Evolutionary conservation across 23 red algal genomes (phyloP).

Genomic region (Pyropia haitanensis): DNA sequence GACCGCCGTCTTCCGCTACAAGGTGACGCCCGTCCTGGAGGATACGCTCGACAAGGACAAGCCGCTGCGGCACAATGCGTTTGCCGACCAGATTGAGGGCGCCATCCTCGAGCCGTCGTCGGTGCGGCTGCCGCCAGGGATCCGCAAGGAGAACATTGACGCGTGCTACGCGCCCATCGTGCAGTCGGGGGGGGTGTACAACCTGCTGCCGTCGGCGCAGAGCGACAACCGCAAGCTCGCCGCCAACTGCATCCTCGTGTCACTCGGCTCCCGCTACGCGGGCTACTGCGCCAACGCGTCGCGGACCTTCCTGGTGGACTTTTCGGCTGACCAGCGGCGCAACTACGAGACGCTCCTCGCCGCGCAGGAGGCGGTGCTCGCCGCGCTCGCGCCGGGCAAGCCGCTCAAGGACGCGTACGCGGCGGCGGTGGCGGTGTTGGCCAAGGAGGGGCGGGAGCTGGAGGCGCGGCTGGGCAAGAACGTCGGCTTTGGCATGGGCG

Average conservation of each 20-base stretch:
- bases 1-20: slow-evolving; percentile 51
- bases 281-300: slow-evolving; percentile 79
- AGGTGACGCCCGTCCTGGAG: slow-evolving; percentile 61
- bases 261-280: slow-evolving; percentile 80
- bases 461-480: slow-evolving; percentile 41
- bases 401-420: slow-evolving; percentile 46
- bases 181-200: slow-evolving; percentile 60
- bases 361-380: slow-evolving; percentile 53
- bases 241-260: slow-evolving; percentile 63
- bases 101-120: slow-evolving; percentile 54
- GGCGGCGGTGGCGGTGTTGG: slow-evolving; percentile 38
- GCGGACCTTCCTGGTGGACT: slow-evolving; percentile 75
- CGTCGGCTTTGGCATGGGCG: slow-evolving; percentile 89
- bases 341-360: slow-evolving; percentile 60
- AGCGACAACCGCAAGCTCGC: slow-evolving; percentile 50
- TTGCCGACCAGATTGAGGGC: slow-evolving; percentile 67
- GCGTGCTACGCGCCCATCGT: slow-evolving; percentile 89
- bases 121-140: slow-evolving; percentile 28
- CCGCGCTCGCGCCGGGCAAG: slow-evolving; percentile 47
- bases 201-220: slow-evolving; percentile 74
- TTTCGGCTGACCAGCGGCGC: slow-evolving; percentile 29
- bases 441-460: slow-evolving; percentile 5
- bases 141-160: slow-evolving; percentile 52
- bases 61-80: slow-evolving; percentile 43
- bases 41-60: slow-evolving; percentile 78